These are phyloP conservation scores for Bocquillonia castaneifolia DNA, from an alignment of 441 rosid genomes.

Conservation along the genomic window DNA sequence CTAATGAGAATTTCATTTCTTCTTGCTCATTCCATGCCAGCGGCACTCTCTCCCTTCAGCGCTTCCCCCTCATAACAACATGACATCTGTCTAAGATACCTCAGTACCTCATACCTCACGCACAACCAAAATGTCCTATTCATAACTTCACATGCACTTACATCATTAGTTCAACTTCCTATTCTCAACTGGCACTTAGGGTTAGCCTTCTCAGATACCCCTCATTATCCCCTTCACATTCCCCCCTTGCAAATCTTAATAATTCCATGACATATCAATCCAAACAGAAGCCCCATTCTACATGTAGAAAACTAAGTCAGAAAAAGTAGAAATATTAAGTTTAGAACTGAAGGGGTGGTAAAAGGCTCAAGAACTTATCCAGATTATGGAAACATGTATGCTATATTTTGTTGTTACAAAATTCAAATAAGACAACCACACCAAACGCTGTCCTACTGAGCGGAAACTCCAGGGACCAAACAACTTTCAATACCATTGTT, in stretches of 20 bases:
- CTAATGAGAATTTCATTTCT: not conserved
- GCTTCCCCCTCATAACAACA: no score
- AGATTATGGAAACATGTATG: not conserved
- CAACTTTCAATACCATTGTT: not conserved
- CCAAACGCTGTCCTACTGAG: not conserved
- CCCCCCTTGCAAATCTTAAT: not conserved
- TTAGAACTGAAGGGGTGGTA: no score
- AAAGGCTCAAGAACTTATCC: not conserved
- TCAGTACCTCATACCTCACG: no score
- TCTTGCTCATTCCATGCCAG: not conserved
- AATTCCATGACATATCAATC: not conserved
- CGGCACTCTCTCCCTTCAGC: no score
- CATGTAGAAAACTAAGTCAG: not conserved
- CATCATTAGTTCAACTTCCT: not conserved
- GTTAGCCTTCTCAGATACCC: not conserved
- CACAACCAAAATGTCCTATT: not conserved
- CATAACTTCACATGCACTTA: not conserved
- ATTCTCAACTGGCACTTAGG: not conserved
- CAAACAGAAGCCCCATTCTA: not conserved
- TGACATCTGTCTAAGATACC: not conserved
- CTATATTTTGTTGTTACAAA: not conserved
- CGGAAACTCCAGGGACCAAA: not conserved
- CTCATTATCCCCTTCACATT: not conserved
- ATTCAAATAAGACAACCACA: not conserved
- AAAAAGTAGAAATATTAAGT: not conserved